Evolutionary conservation across 345 rosid genomes (phyloP), one percentile per base, ranked within the genome.

Genomic region (Theobroma cacao): DNA sequence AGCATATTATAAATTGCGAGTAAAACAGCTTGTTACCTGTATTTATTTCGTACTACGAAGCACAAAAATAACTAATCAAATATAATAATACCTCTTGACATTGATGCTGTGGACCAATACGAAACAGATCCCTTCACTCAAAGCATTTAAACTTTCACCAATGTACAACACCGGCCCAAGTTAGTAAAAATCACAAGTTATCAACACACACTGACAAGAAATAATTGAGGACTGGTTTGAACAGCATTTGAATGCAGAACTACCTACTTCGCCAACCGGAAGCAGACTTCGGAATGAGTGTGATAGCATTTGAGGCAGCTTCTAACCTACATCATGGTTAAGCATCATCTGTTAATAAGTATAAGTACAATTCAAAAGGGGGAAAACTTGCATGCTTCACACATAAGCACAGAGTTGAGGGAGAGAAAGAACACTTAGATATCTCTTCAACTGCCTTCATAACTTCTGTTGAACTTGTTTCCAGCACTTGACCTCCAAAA

Each of bases 401-500:
- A 58, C 22, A 66, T 7, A 38, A 18, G 15, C 28, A 48, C 18
- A 30, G 11, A 67, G 74, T 81, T 68, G 75, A 56, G 76, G 73
- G 82, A 75, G 75, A 80, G 82, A 67, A 82, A 58, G 30, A 22
- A 74, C 77, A 94, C 99, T 82, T 94, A 8, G 97, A 90, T 85
- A 96, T 94, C 81, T 96, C 95, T 86, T 94, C 95, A 31, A 90
- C 90, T 67, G 92, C 94, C 80, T 82, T 96, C 79, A 90, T 84
- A 74, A 96, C 87, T 84, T 96, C 98, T 6, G 87, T 52, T 28
- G 97, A 92, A 81, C 89, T 94, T 81, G 98, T 94, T 86, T 96
- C 99, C 41, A 94, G 84, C 78, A 94, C 98, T 71, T 96, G 98
- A 47, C 98, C 99, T 82, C 98, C 98, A 81, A 90, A 92, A 66